A percentile compares a stretch with the other conserved stretches of the same genome.
phyloP scores from a whole-genome alignment of 2,329 filamentous ascomycete genomes.

The Diplocarpon rosae region DNA sequence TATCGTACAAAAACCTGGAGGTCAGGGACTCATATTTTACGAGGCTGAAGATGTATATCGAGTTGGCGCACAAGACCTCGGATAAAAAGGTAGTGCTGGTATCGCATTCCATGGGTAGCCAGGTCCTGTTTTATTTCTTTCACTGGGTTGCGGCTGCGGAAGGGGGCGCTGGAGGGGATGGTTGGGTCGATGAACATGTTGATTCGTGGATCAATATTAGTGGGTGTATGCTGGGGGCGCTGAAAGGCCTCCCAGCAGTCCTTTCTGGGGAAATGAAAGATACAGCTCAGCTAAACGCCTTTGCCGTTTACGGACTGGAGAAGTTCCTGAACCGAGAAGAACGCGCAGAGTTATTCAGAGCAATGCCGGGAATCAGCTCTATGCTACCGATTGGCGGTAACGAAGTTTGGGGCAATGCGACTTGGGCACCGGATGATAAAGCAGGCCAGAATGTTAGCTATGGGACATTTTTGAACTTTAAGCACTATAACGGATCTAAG shows the following conservation, averaged over 20 bases:
- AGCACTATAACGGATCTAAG: conserved; percentile 51
- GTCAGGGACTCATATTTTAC: conserved; percentile 89
- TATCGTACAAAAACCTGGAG: conserved; percentile 85
- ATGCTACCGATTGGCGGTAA: conserved; percentile 95
- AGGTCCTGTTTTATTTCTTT: conserved; percentile 76
- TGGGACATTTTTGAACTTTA: conserved; percentile 80
- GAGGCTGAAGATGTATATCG: conserved; percentile 79
- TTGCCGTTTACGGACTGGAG: conserved; percentile 92
- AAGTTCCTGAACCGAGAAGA: conserved; percentile 89
- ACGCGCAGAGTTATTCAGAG: conserved; percentile 84
- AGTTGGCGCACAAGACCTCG: conserved; percentile 63
- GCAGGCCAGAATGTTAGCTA: conserved; percentile 63
- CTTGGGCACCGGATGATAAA: conserved; percentile 78
- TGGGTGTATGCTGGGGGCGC: conserved; percentile 91
- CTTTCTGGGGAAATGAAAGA: conserved; percentile 97
- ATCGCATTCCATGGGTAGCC: conserved; percentile 96
- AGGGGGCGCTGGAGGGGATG: conserved; percentile 69
- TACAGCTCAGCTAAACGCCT: conserved; percentile 89
- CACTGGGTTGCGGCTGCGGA: conserved; percentile 69
- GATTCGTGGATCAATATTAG: conserved; percentile 98
- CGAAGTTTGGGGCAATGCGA: conserved; percentile 84
- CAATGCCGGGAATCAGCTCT: conserved; percentile 91
- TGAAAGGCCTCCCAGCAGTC: conserved; percentile 82
- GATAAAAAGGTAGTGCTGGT: conserved; percentile 74
- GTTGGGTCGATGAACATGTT: conserved; percentile 83